These are phyloP conservation scores for Ophiognomonia clavigignenti-juglandacearum DNA, from an alignment of 2,329 filamentous ascomycete species.

Conservation along the genomic window DNA sequence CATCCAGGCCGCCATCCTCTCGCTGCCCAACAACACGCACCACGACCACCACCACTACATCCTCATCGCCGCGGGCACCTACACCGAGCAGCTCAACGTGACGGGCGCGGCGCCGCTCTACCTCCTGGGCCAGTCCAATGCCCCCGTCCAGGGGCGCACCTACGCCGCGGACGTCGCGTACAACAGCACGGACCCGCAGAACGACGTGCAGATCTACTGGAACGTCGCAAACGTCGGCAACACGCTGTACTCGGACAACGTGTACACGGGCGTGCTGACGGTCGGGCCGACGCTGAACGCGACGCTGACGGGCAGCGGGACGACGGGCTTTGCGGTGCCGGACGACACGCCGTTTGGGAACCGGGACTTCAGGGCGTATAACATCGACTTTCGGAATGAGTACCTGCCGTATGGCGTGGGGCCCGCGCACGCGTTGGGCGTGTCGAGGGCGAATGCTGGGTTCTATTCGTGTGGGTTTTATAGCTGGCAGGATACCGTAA, in stretches of 20 bases:
- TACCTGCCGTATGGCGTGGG: slow-evolving; percentile 46
- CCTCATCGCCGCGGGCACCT: slow-evolving; percentile 55
- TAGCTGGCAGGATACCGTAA: slow-evolving; percentile 62
- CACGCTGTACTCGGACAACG: slow-evolving; percentile 48
- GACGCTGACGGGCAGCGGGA: slow-evolving; percentile 55
- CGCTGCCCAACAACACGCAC: slow-evolving; percentile 34
- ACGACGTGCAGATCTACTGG: slow-evolving; percentile 54
- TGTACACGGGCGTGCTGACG: slow-evolving; percentile 56
- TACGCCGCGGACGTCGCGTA: slow-evolving; percentile 36
- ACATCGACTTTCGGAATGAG: slow-evolving; percentile 61
- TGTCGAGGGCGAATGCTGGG: slow-evolving; percentile 59
- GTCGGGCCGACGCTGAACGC: slow-evolving; percentile 60
- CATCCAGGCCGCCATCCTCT: slow-evolving; percentile 37
- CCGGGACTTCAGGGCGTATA: slow-evolving; percentile 60
- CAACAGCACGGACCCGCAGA: slow-evolving; percentile 33
- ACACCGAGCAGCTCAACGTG: slow-evolving; percentile 61
- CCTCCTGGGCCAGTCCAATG: slow-evolving; percentile 52
- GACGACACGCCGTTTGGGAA: slow-evolving; percentile 59
- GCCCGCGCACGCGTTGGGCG: slow-evolving; percentile 54
- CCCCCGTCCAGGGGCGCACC: slow-evolving; percentile 26
- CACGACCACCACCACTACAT: slow-evolving; percentile 54
- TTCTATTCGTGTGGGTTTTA: slow-evolving; percentile 65
- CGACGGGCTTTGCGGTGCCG: slow-evolving; percentile 58
- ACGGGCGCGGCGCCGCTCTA: slow-evolving; percentile 57
- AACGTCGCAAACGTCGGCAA: slow-evolving; percentile 47